phyloP scores from a whole-genome alignment of 2,329 filamentous ascomycete genomes.

The Huntiella abstrusa region DNA sequence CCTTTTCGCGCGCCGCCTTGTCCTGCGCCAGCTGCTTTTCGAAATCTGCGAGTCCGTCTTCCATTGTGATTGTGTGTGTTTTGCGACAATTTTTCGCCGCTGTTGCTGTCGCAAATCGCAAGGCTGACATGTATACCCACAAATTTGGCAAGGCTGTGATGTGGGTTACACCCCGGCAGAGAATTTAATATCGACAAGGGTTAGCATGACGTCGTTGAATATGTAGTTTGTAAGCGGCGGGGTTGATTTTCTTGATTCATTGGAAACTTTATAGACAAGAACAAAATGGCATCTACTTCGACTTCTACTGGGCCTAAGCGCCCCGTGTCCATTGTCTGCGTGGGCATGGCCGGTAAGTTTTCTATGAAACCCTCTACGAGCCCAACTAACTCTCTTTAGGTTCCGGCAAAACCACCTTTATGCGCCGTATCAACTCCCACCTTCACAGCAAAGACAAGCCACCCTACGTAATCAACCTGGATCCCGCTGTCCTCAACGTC shows the following conservation, averaged over 20 bases:
- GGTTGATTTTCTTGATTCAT: neutral
- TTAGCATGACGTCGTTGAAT: neutral
- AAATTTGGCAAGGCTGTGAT: neutral
- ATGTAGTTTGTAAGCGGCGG: neutral
- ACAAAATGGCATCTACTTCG: slow-evolving; percentile 2
- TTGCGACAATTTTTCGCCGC: neutral
- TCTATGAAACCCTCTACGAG: neutral
- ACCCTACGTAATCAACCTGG: slow-evolving; percentile 92
- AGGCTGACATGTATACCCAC: neutral
- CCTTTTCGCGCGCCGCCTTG: slow-evolving; percentile 30
- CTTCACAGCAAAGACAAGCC: slow-evolving; percentile 63
- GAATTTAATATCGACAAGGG: neutral
- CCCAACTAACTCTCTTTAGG: slow-evolving; percentile 26
- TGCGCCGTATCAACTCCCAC: slow-evolving; percentile 92
- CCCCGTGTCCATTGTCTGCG: slow-evolving; percentile 71
- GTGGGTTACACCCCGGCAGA: neutral
- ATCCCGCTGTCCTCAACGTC: slow-evolving; percentile 81
- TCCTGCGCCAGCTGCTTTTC: slow-evolving; percentile 56
- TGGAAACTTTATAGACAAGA: neutral
- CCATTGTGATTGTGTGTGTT: slow-evolving; percentile 20
- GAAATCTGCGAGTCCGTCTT: slow-evolving; percentile 48
- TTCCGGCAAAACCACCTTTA: slow-evolving; percentile 98
- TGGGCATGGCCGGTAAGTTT: slow-evolving; percentile 75
- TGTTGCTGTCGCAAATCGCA: no score
- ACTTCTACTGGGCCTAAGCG: slow-evolving; percentile 7